Evolutionary conservation across 2,329 filamentous ascomycete species (phyloP).

Genomic region (Paecilomyces niveus): DNA sequence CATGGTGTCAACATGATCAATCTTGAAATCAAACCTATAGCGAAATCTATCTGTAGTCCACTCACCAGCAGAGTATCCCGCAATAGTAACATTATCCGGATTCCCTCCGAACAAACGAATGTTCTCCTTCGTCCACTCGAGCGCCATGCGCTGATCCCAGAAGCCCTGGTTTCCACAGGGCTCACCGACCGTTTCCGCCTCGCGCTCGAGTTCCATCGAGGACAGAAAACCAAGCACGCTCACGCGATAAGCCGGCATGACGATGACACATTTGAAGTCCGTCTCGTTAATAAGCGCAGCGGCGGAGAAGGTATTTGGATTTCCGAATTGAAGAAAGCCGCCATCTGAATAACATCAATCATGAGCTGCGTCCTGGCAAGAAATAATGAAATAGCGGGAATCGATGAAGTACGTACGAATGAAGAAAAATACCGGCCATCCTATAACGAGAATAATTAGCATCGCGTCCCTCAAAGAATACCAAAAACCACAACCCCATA

Average conservation of each 20-base stretch:
- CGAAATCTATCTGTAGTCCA: background rate
- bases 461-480: background rate
- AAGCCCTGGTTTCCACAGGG: conserved; percentile 47
- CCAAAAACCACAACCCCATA: background rate
- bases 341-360: conserved; percentile 33
- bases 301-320: conserved; percentile 41
- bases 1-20: background rate
- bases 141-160: conserved; percentile 50
- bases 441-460: conserved; percentile 13
- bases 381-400: background rate
- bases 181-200: conserved; percentile 26
- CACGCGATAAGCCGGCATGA: conserved; percentile 51
- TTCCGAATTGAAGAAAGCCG: conserved; percentile 52
- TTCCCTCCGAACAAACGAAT: conserved; percentile 47
- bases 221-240: conserved; percentile 52
- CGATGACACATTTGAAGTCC: conserved; percentile 43
- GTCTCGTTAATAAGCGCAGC: conserved; percentile 44
- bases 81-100: conserved; percentile 45
- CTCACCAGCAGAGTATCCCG: conserved; percentile 48
- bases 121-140: conserved; percentile 50
- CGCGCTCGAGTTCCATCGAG: conserved; percentile 39
- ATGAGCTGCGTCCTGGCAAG: background rate
- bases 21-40: background rate
- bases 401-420: conserved; percentile 38
- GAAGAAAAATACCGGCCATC: conserved; percentile 54